Base-by-base conservation (phyloP, 1,284 basidiomycete species). In the Rhodotorula sp. region DNA sequence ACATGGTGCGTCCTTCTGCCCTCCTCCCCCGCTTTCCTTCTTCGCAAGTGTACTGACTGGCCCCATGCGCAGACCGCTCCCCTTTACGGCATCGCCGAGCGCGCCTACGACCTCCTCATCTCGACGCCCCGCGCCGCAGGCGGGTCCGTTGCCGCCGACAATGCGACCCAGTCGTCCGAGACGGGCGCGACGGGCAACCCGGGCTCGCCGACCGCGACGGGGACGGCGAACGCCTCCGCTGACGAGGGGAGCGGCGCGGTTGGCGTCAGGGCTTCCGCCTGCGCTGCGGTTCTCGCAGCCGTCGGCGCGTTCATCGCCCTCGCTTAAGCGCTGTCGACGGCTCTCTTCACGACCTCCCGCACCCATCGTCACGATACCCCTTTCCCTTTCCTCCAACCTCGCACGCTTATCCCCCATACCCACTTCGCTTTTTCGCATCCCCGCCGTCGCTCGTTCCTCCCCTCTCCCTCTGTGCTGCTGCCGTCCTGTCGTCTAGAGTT, bases 1-100 rank as follows among this genome's bases (percentile, higher is more conserved):
- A 44, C 44, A 71, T 32, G 67, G 65, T 58, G 29, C 50, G 25
- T 22, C 46, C 17, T 12, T 36, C 19, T 25, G 10, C 25, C 17
- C 36, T 22, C 10, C 51, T 39, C 51, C 17, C 10, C 22, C n/a
- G 5, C 50, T 51, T 29, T 3, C 0, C 27, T 15, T n/a, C 7
- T 6, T 41, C 50, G 21, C n/a, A 17, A 37, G 10, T 19, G 3
- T 2, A 6, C 29, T 46, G 29, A 50, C 5, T 21, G 15, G 8
- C 4, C 8, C n/a, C 6, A 27, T n/a, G 17, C 39, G 34, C 56
- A 58, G 66, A 75, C 71, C 8, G 65, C 67, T 0, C 72, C 74
- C 4, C 36, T 66, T 27, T 71, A 76, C 61, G 74, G 74, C 1
- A 59, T 71, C 44, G 66, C 69, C 22, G 74, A 76, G 34, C 64